Base-by-base conservation (phyloP, 2,329 filamentous ascomycete species). In the Ophidiomyces ophidiicola region DNA sequence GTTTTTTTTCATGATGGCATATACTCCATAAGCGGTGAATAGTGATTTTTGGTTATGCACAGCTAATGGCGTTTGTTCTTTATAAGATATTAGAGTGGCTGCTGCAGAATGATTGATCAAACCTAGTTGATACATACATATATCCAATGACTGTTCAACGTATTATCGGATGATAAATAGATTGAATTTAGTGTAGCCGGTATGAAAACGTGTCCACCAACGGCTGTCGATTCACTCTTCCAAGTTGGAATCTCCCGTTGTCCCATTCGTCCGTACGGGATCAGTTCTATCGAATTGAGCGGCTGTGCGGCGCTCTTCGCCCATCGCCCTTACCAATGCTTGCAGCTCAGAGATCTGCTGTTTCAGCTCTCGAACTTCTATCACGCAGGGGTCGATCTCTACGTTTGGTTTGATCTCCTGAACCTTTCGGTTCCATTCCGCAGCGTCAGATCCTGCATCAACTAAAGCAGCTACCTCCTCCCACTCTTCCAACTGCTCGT, bases 401-500 rank as follows among this genome's bases (percentile, higher is more conserved):
- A 96, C 73, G 57, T 96, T 85, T 1, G 86, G 82, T 56, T 77
- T 82, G 15, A 75, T 80, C n/a, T 68, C 63, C 36, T 76, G 70
- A 2, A 94, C 86, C 41, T 72, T 78, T 68, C 90, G 85, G 24
- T 72, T 68, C 90, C 90, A 98, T 0, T 82, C 58, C 45, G 88
- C 82, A 0, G 73, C 68, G 53, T 93, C 83, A 52, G 92, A 82
- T 54, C 94, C 81, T 6, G 30, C 19, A 19, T 42, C 26, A 6
- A 48, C 30, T 5, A 67, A 67, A 6, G 69, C 62, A 3, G 60
- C 60, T 54, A 88, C 67, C 57, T 94, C 81, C 63, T 98, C 90
- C 90, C 90, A 98, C 57, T 94, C 88, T 54, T 96, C 82, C 6
- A 81, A 64, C 1, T 76, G 76, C 48, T 94, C 86, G 50, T 98